These are phyloP conservation scores for Talaromyces albobiverticillius DNA, from an alignment of 2,329 filamentous ascomycete genomes.

Conservation along the genomic window DNA sequence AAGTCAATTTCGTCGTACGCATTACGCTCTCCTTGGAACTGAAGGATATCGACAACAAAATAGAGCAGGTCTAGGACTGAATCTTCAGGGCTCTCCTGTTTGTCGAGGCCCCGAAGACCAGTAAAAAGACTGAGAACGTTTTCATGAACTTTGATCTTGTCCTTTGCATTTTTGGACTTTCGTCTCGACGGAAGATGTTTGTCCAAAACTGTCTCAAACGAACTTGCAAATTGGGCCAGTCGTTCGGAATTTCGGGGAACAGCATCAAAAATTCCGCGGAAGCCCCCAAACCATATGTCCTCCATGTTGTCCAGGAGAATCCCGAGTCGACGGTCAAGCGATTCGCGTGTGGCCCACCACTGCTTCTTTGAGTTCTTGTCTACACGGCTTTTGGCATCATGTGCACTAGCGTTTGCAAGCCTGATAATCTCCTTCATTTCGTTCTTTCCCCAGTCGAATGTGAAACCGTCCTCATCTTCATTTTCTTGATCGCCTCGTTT, in stretches of 20 bases:
- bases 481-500: conserved; percentile 71
- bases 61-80: conserved; percentile 88
- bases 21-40: conserved; percentile 94
- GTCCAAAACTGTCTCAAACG: conserved; percentile 75
- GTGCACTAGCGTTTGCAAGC: conserved; percentile 78
- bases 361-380: conserved; percentile 71
- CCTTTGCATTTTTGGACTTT: conserved; percentile 52
- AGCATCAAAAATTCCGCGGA: conserved; percentile 88
- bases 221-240: conserved; percentile 71
- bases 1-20: conserved; percentile 98
- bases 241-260: conserved; percentile 61
- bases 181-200: conserved; percentile 80
- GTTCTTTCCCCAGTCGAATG: conserved; percentile 72
- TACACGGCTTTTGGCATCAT: conserved; percentile 67
- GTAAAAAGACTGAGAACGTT: conserved; percentile 84
- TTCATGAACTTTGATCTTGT: conserved; percentile 56
- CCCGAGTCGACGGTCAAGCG: conserved; percentile 71
- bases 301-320: conserved; percentile 83
- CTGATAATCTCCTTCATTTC: conserved; percentile 82
- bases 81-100: conserved; percentile 77
- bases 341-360: conserved; percentile 88
- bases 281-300: conserved; percentile 90
- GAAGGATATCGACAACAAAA: conserved; percentile 92
- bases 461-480: conserved; percentile 79
- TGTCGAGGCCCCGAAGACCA: conserved; percentile 71